phyloP scores from a whole-genome alignment of 129 eudicot genomes.

The Heracleum sosnowskyi region DNA sequence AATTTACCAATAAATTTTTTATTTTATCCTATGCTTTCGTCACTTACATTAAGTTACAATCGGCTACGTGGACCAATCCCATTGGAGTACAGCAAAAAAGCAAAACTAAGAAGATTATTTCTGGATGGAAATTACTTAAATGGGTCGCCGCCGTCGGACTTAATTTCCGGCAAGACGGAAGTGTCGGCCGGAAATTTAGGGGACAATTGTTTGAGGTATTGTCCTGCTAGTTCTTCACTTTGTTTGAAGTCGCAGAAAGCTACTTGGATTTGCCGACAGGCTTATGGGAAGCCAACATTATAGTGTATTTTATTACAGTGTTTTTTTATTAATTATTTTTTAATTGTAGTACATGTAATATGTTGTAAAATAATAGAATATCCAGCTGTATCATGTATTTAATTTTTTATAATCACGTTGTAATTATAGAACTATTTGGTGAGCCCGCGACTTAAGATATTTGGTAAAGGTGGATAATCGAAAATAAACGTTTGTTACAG shows the following conservation, averaged over 20 bases:
- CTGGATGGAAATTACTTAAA: slow-evolving; percentile 90
- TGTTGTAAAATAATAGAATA: slow-evolving; percentile 12
- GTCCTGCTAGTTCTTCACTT: slow-evolving; percentile 62
- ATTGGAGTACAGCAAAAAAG: slow-evolving; percentile 44
- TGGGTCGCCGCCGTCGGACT: slow-evolving; percentile 66
- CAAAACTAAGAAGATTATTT: slow-evolving; percentile 42
- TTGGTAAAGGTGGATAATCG: too few species aligned
- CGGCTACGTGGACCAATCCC: slow-evolving; percentile 75
- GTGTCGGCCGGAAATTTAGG: slow-evolving; percentile 74
- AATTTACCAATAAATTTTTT: slow-evolving; percentile 48
- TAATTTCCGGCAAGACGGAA: slow-evolving; percentile 38
- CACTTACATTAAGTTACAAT: slow-evolving; percentile 67
- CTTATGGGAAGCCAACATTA: slow-evolving; percentile 66
- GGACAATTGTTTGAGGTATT: slow-evolving; percentile 65
- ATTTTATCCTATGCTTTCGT: slow-evolving; percentile 44
- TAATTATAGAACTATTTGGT: background rate
- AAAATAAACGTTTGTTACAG: too few species aligned
- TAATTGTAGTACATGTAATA: background rate
- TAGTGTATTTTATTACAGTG: slow-evolving; percentile 17
- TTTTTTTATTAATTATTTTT: background rate
- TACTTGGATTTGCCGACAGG: slow-evolving; percentile 62
- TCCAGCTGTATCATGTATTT: slow-evolving; percentile 4
- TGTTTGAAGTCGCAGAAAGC: slow-evolving; percentile 86
- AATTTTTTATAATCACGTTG: background rate
- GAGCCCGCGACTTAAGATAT: background rate